These are phyloP conservation scores for Microdochium trichocladiopsis DNA, from an alignment of 2,329 filamentous ascomycete species.

Conservation along the genomic window DNA sequence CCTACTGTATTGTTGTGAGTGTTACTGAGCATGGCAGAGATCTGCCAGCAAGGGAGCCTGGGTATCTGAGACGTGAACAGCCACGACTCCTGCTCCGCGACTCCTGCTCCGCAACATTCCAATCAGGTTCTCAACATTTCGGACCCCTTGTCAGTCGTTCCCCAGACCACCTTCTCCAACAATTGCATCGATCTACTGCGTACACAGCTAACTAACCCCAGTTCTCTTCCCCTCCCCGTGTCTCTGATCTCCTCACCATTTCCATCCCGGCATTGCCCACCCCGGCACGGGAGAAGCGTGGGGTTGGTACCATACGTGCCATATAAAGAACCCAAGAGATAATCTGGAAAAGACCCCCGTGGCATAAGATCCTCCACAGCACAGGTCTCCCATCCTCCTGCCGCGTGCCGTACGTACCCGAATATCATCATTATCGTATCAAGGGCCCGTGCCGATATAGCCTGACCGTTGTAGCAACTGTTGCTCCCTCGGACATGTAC, in stretches of 20 bases:
- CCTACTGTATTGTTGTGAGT: not conserved
- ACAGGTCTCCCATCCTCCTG: not conserved
- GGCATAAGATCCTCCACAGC: not conserved
- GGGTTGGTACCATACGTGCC: not conserved
- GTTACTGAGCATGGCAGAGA: not conserved
- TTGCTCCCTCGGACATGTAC: not conserved
- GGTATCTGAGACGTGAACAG: not conserved
- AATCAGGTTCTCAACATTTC: not conserved
- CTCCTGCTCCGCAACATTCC: not conserved
- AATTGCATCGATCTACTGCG: not conserved
- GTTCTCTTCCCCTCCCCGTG: not conserved
- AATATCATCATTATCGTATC: not conserved
- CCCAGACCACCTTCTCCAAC: not conserved
- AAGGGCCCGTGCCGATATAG: not conserved
- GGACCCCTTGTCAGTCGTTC: not conserved
- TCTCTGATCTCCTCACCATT: not conserved
- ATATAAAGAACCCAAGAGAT: not conserved
- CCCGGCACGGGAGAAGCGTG: not conserved
- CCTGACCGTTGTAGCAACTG: not conserved
- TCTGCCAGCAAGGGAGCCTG: not conserved
- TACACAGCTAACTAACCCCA: not conserved
- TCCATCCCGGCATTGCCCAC: not conserved
- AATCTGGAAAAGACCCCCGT: not conserved
- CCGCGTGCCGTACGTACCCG: not conserved
- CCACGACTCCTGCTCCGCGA: not conserved